Conservation (phyloP, 73 alveolate species). For the Symbiodinium pilosum region DNA sequence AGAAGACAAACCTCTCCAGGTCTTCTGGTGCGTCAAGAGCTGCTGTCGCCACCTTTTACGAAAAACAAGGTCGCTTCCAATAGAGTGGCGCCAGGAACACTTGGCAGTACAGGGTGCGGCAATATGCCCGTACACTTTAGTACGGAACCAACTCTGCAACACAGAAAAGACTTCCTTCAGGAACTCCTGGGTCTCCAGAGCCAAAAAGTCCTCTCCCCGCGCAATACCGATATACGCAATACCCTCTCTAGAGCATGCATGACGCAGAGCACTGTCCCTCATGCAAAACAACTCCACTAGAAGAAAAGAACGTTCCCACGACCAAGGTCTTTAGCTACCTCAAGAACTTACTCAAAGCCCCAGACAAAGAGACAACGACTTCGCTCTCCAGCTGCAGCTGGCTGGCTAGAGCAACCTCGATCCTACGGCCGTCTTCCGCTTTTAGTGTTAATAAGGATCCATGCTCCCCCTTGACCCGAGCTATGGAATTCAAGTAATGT, state of each 20-base stretch:
- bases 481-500: no score
- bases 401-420: no score
- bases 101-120: neutral
- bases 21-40: neutral
- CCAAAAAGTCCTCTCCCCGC: neutral
- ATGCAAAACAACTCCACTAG: neutral
- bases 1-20: neutral
- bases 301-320: neutral
- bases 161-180: neutral
- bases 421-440: no score
- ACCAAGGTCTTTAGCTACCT: neutral
- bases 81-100: neutral
- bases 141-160: neutral
- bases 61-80: neutral
- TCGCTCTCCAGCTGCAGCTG: no score
- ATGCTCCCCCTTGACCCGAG: no score
- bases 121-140: neutral
- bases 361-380: neutral
- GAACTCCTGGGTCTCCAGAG: neutral
- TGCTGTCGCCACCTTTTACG: neutral
- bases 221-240: neutral
- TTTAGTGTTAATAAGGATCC: no score
- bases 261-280: neutral
- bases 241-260: neutral
- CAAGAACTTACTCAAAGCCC: neutral